Evolutionary conservation across 1,139 yeast genomes (phyloP), one percentile per base, ranked within the genome.

Genomic region (Candida gigantensis): DNA sequence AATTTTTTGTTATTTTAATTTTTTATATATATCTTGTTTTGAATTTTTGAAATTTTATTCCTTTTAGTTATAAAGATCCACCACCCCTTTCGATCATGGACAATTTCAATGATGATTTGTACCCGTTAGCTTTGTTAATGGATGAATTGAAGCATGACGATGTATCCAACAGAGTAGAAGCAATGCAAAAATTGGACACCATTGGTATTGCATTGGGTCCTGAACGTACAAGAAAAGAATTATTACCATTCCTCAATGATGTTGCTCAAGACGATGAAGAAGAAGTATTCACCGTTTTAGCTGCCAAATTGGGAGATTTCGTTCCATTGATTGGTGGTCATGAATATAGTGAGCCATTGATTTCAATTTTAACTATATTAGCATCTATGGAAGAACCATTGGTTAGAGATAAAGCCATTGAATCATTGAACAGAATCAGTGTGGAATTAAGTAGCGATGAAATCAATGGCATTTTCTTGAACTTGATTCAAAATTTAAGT

Each of bases 231-330:
- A 75, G 96, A 43, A 74, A 76, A 35, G 98, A 94, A 61, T 74
- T 94, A 55, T 72, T 94, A 42, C 97, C 97, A 24, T 92, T 92
- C 58, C 74, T 94, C 46, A 65, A 62, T 45, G 87, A 85, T 51
- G 97, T 89, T 30, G 90, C 97, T 8, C 96, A 92, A 50, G 99
- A 92, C 53, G 99, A 94, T 58, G 98, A 94, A 62, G 99, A 94
- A 60, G 99, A 94, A 62, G 96, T 94, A 6, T 83, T 92, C 61
- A 88, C 97, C 1, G 94, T 89, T 13, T 74, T 94, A 49, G 97
- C 97, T 3, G 86, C 84, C 49, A 92, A 90, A 65, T 68, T 94
- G 50, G 96, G 96, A 28, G 79, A 78, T 40, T 92, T 94, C 57
- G 79, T 90, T 26, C 95, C 96, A 49, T 55, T 68, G 46, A 80